phyloP scores from a whole-genome alignment of 164 flowering plant species.

The Liquidambar formosana region DNA sequence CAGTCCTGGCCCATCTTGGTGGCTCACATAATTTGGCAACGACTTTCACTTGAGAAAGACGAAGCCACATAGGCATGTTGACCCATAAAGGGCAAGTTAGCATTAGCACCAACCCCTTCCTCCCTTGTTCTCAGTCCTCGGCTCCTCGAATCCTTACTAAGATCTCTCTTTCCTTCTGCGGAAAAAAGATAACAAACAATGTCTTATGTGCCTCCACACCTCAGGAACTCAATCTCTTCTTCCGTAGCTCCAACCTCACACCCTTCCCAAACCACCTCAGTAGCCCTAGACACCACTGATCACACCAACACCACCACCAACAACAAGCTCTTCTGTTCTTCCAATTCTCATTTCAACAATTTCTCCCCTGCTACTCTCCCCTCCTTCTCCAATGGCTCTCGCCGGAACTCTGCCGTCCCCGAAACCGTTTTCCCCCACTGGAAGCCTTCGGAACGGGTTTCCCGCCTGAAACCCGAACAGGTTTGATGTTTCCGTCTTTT shows the following conservation, averaged over 20 bases:
- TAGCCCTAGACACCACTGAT: slow-evolving; percentile 3
- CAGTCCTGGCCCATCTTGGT: too few relatives aligned
- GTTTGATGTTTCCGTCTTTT: slow-evolving; percentile 38
- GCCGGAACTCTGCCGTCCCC: slow-evolving; percentile 18
- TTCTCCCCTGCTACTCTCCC: background rate
- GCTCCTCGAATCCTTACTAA: too few relatives aligned
- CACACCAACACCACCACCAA: too few relatives aligned
- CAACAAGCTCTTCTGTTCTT: slow-evolving; percentile 1
- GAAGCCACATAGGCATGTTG: too few relatives aligned
- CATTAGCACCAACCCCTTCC: too few relatives aligned
- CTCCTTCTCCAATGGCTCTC: slow-evolving; percentile 9
- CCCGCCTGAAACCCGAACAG: slow-evolving; percentile 20
- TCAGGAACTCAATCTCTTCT: slow-evolving; percentile 18
- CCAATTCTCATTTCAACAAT: slow-evolving; percentile 4
- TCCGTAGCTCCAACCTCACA: background rate
- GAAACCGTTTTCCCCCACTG: slow-evolving; percentile 18
- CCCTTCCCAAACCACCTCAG: slow-evolving; percentile 10
- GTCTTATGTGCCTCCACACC: slow-evolving; percentile 31
- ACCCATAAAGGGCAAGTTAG: too few relatives aligned
- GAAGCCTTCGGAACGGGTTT: slow-evolving; percentile 28
- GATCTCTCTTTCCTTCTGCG: background rate
- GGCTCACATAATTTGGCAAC: too few relatives aligned
- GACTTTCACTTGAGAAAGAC: too few relatives aligned
- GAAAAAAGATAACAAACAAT: slow-evolving; percentile 8
- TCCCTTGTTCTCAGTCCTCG: too few relatives aligned